Conservation (phyloP, 495 filamentous ascomycete species). For the Aspergillus biplanus region DNA sequence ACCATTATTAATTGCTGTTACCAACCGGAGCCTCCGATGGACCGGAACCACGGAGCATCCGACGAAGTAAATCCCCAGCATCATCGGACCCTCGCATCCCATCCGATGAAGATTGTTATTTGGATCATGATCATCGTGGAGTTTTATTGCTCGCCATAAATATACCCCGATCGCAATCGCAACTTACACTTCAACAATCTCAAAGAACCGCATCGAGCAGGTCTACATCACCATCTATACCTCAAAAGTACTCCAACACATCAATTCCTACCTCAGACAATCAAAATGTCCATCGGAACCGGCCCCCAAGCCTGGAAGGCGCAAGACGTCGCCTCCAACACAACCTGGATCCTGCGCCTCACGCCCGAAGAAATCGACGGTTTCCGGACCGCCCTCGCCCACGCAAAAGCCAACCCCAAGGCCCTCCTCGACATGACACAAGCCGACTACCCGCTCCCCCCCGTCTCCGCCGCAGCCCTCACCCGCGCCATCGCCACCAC, state of each 20-base stretch:
- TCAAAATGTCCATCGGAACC: neutral
- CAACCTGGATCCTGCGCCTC: neutral
- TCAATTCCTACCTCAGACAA: neutral
- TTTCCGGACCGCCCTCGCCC: neutral
- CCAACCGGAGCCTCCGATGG: neutral
- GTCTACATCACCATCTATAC: neutral
- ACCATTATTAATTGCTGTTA: neutral
- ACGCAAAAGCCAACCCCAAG: neutral
- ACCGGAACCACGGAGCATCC: neutral
- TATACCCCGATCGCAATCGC: conserved; percentile 1
- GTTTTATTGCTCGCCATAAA: neutral
- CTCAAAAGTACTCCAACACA: no score
- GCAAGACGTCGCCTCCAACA: neutral
- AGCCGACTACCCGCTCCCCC: neutral
- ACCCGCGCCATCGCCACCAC: neutral
- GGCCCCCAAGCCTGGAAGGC: neutral
- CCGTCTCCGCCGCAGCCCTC: neutral
- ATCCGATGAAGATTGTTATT: neutral
- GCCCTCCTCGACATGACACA: neutral
- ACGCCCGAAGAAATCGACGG: neutral
- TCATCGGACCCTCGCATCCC: neutral
- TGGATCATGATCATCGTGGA: neutral
- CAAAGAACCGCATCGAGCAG: neutral
- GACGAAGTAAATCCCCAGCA: neutral
- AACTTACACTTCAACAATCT: neutral